These are phyloP conservation scores for Exophiala phaeomuriformis DNA, from an alignment of 2,329 filamentous ascomycete species.

Conservation along the genomic window DNA sequence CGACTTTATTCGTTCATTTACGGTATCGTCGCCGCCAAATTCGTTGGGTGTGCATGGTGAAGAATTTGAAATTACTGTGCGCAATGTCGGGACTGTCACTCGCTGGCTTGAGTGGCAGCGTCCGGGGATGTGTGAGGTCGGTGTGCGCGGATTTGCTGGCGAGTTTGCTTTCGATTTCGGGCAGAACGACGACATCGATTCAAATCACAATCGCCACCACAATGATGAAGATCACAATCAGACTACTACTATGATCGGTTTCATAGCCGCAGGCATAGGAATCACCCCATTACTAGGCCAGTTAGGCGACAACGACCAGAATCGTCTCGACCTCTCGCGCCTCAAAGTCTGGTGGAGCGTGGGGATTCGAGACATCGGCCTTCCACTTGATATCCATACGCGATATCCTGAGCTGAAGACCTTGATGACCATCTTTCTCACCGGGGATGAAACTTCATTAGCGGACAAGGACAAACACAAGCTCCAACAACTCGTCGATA, in stretches of 20 bases:
- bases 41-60: conserved; percentile 31
- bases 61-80: conserved; percentile 64
- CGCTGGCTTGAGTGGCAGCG: conserved; percentile 55
- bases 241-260: conserved; percentile 35
- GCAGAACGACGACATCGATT: too few species aligned
- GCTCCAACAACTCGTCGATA: conserved; percentile 35
- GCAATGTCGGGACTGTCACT: conserved; percentile 64
- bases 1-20: conserved; percentile 77
- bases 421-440: conserved; percentile 58
- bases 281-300: conserved; percentile 76
- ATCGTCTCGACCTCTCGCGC: conserved; percentile 36
- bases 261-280: conserved; percentile 72
- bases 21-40: conserved; percentile 57
- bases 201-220: conserved; percentile 16
- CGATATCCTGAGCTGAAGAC: conserved; percentile 46
- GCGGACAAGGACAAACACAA: conserved; percentile 30
- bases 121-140: conserved; percentile 52
- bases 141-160: conserved; percentile 67
- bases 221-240: conserved; percentile 32
- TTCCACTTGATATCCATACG: conserved; percentile 55
- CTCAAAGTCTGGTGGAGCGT: conserved; percentile 64
- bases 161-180: conserved; percentile 42
- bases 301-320: conserved; percentile 36
- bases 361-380: conserved; percentile 51
- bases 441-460: conserved; percentile 36